Evolutionary conservation across 2,329 filamentous ascomycete species (phyloP).

Genomic region (Ascochyta clinopodiicola): DNA sequence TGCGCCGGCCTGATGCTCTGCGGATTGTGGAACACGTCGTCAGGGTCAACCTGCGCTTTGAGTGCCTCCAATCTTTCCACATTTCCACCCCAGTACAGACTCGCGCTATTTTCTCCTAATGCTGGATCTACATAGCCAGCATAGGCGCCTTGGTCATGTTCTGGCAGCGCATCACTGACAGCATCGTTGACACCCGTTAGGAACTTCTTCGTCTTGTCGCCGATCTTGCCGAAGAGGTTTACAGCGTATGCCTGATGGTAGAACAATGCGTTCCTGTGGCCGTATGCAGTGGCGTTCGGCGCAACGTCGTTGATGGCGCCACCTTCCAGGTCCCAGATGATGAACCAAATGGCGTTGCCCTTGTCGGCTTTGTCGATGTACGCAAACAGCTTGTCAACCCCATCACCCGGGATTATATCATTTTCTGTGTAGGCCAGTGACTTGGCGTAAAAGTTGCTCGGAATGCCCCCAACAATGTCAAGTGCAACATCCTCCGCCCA

Average conservation of each 20-base stretch:
- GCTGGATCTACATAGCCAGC: slow-evolving; percentile 61
- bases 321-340: slow-evolving; percentile 46
- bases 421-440: slow-evolving; percentile 41
- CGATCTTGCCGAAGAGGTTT: slow-evolving; percentile 40
- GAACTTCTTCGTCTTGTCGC: slow-evolving; percentile 48
- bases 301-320: slow-evolving; percentile 43
- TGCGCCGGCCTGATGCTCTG: slow-evolving; percentile 41
- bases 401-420: slow-evolving; percentile 38
- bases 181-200: slow-evolving; percentile 51
- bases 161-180: slow-evolving; percentile 39
- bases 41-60: slow-evolving; percentile 50
- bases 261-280: slow-evolving; percentile 43
- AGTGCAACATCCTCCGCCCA: slow-evolving; percentile 44
- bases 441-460: slow-evolving; percentile 46
- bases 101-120: slow-evolving; percentile 52
- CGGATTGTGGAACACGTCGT: slow-evolving; percentile 47
- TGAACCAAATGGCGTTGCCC: slow-evolving; percentile 43
- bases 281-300: slow-evolving; percentile 41
- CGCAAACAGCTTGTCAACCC: slow-evolving; percentile 42
- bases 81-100: slow-evolving; percentile 55
- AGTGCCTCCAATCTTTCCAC: slow-evolving; percentile 45
- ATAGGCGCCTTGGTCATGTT: slow-evolving; percentile 54
- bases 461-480: slow-evolving; percentile 37
- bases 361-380: slow-evolving; percentile 42
- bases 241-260: slow-evolving; percentile 49